phyloP scores from a whole-genome alignment of 805 yeast genomes.

The Spathaspora sp. region DNA sequence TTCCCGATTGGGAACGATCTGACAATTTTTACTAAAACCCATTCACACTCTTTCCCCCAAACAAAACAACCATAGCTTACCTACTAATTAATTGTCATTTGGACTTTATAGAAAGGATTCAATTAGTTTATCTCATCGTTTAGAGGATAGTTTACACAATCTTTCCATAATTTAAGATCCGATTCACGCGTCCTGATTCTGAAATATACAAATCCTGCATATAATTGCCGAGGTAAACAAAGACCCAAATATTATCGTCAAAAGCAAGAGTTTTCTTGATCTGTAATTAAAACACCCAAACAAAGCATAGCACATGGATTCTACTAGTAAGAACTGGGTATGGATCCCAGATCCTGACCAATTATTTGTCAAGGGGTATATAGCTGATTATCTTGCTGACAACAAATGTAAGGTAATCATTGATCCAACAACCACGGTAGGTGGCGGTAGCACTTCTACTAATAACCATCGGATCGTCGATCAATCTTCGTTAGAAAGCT shows the following conservation, averaged over 20 bases:
- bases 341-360: constrained; percentile 69
- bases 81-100: too few species aligned
- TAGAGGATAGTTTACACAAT: neutral
- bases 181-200: neutral
- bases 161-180: neutral
- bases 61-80: neutral
- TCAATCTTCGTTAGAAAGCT: constrained; percentile 48
- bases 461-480: constrained; percentile 31
- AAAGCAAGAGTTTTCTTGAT: neutral
- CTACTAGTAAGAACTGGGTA: constrained; percentile 52
- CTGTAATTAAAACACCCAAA: neutral
- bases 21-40: neutral
- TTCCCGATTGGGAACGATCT: neutral
- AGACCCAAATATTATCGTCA: neutral
- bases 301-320: neutral
- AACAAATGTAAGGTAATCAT: constrained; percentile 31
- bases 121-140: neutral
- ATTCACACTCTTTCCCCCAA: neutral
- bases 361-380: constrained; percentile 59
- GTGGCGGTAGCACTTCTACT: neutral
- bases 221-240: neutral
- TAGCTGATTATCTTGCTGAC: constrained; percentile 42
- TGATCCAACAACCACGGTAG: constrained; percentile 13
- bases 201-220: neutral
- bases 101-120: neutral